Conservation (phyloP, 1,284 basidiomycete genomes). For the Rhodofomes roseus region DNA sequence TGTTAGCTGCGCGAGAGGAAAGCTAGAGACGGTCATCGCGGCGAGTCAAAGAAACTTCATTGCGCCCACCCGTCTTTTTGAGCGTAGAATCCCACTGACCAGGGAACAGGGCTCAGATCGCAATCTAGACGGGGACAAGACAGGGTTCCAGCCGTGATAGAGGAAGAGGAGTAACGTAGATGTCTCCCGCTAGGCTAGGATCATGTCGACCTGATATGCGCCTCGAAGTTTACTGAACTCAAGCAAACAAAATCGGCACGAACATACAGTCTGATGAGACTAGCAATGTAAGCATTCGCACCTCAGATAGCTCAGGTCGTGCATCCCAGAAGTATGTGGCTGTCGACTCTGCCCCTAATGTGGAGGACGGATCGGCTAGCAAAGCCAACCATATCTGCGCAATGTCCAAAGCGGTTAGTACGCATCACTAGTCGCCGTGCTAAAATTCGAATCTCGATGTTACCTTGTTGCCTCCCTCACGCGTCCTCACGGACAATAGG, state of each 20-base stretch:
- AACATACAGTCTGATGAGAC: no score
- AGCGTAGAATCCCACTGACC: background rate
- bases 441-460: background rate
- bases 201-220: no score
- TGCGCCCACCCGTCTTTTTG: background rate
- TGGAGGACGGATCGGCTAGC: conserved; percentile 7
- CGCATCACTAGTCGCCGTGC: background rate
- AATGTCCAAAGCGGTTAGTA: background rate
- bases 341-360: conserved; percentile 10
- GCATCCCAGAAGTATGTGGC: no score
- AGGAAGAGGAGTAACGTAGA: no score
- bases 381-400: background rate
- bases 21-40: conserved; percentile 11
- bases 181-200: background rate
- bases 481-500: background rate
- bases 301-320: no score
- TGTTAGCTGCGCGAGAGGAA: conserved; percentile 9
- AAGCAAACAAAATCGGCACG: no score
- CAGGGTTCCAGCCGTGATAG: background rate
- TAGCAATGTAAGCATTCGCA: no score
- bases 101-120: background rate
- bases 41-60: conserved; percentile 7
- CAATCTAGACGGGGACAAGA: background rate
- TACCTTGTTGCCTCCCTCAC: background rate
- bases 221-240: no score